phyloP scores from a whole-genome alignment of 495 filamentous ascomycete genomes.

The Xylaria cubensis region DNA sequence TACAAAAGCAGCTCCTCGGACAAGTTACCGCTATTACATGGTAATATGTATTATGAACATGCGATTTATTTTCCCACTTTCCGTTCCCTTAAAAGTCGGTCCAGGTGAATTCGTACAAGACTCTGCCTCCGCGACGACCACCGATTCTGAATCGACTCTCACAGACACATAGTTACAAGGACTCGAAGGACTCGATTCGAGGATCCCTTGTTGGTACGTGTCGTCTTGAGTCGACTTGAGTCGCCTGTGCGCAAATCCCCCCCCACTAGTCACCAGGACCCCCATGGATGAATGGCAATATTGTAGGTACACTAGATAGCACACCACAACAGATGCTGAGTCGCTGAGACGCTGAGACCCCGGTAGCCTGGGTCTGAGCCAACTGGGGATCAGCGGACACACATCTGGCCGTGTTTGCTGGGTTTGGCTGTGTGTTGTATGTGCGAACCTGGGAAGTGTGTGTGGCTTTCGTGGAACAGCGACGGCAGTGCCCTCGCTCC shows the following conservation, averaged over 20 bases:
- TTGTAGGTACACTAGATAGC: background rate
- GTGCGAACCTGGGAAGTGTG: constrained; percentile 1
- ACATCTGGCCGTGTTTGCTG: constrained; percentile 25
- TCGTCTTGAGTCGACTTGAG: background rate
- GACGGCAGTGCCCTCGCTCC: constrained; percentile 15
- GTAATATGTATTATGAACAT: background rate
- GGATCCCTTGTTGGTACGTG: background rate
- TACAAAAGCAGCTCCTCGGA: constrained; percentile 17
- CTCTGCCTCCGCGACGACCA: background rate
- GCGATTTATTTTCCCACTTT: constrained; percentile 2
- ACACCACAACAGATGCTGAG: constrained; percentile 3
- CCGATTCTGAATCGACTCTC: background rate
- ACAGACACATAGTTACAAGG: background rate
- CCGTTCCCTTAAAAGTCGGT: background rate
- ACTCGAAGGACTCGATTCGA: constrained; percentile 22
- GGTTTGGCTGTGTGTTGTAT: constrained; percentile 5
- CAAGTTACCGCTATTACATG: background rate
- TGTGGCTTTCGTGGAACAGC: constrained; percentile 23
- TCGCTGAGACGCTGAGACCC: constrained; percentile 9
- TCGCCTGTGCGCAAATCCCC: background rate
- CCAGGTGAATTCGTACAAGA: background rate
- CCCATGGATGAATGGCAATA: constrained; percentile 3
- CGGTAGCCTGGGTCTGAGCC: constrained; percentile 11
- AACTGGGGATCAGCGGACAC: constrained; percentile 14
- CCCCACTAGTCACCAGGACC: background rate